Evolutionary conservation across 331 rosid species (phyloP).

Genomic region (Saraca asoca): DNA sequence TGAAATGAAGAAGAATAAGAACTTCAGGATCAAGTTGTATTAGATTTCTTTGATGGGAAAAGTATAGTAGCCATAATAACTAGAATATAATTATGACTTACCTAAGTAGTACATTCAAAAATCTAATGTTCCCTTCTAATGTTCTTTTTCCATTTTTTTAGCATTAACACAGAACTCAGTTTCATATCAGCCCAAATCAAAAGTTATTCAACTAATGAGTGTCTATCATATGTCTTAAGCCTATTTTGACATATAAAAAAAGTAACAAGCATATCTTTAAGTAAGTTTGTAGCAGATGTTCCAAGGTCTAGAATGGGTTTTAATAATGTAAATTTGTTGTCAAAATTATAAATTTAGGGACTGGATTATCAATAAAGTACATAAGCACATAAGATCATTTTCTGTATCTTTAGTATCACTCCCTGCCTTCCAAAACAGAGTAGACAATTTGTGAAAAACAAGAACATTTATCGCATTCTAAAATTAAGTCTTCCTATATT

Average conservation of each 20-base stretch:
- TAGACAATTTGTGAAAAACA: not conserved
- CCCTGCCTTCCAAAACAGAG: not conserved
- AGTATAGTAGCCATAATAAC: not conserved
- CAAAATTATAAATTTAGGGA: not conserved
- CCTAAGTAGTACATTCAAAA: not conserved
- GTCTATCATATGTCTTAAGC: conserved; percentile 4
- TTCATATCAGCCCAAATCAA: conserved; percentile 9
- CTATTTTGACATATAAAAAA: not conserved
- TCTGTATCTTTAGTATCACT: not conserved
- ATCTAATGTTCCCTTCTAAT: not conserved
- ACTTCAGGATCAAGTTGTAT: conserved; percentile 31
- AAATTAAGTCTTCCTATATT: not conserved
- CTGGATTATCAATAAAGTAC: not conserved
- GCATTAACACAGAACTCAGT: not conserved
- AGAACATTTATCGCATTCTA: not conserved
- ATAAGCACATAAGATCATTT: not conserved
- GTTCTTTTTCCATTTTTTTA: not conserved
- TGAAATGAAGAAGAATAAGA: conserved; percentile 43
- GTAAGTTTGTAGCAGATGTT: conserved; percentile 13
- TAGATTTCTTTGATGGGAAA: not conserved
- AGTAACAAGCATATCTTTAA: not conserved
- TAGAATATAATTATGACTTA: no score
- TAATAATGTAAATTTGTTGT: not conserved
- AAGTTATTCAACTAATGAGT: not conserved
- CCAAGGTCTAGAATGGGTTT: not conserved